Conservation (phyloP, 2,329 filamentous ascomycete genomes). For the Ceratocystis cacaofunesta region DNA sequence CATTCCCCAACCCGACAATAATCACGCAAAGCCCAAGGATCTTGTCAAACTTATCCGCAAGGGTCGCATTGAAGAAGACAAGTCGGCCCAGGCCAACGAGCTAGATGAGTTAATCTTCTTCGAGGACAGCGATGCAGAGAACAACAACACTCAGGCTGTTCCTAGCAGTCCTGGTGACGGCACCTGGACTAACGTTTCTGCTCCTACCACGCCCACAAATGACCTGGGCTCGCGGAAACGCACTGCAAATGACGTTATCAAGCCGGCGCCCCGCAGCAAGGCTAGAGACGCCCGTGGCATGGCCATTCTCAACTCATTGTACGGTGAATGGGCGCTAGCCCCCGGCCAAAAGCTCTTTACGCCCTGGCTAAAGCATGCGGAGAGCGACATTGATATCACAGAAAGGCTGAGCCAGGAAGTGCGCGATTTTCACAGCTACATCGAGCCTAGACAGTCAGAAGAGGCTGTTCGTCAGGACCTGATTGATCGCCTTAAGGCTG, state of each 20-base stretch:
- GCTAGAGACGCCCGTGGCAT: conserved; percentile 26
- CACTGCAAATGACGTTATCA: conserved; percentile 54
- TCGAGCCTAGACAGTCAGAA: conserved; percentile 65
- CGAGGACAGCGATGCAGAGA: conserved; percentile 47
- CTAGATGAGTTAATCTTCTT: conserved; percentile 84
- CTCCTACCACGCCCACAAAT: conserved; percentile 18
- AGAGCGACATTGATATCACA: neutral
- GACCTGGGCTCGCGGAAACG: conserved; percentile 57
- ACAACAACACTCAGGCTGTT: conserved; percentile 21
- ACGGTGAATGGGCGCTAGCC: conserved; percentile 37
- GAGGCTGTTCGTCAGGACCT: conserved; percentile 58
- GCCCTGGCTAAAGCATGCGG: conserved; percentile 37
- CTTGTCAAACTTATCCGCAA: conserved; percentile 87
- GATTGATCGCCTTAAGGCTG: conserved; percentile 49
- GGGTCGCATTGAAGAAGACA: conserved; percentile 50
- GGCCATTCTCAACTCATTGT: conserved; percentile 34
- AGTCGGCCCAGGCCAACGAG: conserved; percentile 38
- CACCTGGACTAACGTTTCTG: conserved; percentile 14
- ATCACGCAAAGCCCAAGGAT: conserved; percentile 60
- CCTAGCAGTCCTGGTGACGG: conserved; percentile 9
- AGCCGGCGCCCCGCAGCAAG: conserved; percentile 38
- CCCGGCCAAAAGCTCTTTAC: conserved; percentile 24
- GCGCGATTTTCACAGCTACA: conserved; percentile 73
- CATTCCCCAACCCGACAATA: conserved; percentile 55
- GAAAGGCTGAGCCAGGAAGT: conserved; percentile 66